These are phyloP conservation scores for Mortierella sp. DNA, from an alignment of 371 early-diverging fungal species.

Conservation along the genomic window DNA sequence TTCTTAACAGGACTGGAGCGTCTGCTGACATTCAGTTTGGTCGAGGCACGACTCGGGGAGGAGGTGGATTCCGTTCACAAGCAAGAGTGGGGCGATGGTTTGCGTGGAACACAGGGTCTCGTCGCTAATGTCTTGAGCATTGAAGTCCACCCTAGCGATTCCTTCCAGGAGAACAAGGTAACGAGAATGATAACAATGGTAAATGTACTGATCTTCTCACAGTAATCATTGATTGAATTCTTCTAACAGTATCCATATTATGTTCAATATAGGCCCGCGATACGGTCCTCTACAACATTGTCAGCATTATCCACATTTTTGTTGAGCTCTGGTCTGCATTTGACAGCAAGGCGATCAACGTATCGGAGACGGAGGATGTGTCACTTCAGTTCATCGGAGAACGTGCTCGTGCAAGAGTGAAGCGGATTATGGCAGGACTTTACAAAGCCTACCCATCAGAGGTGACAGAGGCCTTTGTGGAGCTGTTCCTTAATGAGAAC, in stretches of 20 bases:
- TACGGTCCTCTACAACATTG: slow-evolving; percentile 64
- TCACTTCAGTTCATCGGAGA: slow-evolving; percentile 64
- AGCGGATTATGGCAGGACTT: slow-evolving; percentile 68
- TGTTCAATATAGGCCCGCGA: slow-evolving; percentile 60
- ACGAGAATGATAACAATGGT: not conserved
- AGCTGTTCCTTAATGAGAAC: slow-evolving; percentile 73
- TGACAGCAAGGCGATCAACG: slow-evolving; percentile 36
- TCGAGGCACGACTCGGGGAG: slow-evolving; percentile 60
- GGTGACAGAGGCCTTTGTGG: slow-evolving; percentile 73
- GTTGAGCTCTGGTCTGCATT: slow-evolving; percentile 69
- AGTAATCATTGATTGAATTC: not conserved
- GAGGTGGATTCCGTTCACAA: slow-evolving; percentile 42
- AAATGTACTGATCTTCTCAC: too few species aligned
- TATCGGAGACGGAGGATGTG: slow-evolving; percentile 60
- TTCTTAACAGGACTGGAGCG: slow-evolving; percentile 76
- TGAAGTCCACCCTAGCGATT: slow-evolving; percentile 51
- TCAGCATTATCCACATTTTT: slow-evolving; percentile 66
- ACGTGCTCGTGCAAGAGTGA: slow-evolving; percentile 65
- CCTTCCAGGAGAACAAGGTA: slow-evolving; percentile 57
- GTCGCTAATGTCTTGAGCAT: slow-evolving; percentile 48
- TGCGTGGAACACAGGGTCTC: slow-evolving; percentile 46
- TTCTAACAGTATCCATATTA: not conserved
- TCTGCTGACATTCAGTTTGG: slow-evolving; percentile 72
- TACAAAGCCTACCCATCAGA: slow-evolving; percentile 70
- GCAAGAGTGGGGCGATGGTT: slow-evolving; percentile 52